These are phyloP conservation scores for Colletotrichum magnum DNA, from an alignment of 2,329 filamentous ascomycete genomes.

Conservation along the genomic window DNA sequence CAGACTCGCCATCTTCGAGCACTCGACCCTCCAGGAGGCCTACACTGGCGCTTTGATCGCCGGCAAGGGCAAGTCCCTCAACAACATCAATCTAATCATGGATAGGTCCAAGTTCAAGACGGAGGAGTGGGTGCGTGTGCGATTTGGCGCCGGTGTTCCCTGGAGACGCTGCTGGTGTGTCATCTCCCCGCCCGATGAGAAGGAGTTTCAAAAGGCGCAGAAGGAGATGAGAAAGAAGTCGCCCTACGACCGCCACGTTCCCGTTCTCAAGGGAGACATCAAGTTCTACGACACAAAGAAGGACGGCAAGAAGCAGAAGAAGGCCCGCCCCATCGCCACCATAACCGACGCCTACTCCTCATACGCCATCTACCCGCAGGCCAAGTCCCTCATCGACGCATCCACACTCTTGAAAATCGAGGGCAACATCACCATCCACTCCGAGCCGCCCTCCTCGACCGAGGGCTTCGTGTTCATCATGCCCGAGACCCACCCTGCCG, in stretches of 20 bases:
- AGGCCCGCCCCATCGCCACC: slow-evolving; percentile 89
- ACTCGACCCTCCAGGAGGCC: slow-evolving; percentile 92
- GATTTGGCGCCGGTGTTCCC: slow-evolving; percentile 94
- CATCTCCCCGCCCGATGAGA: slow-evolving; percentile 92
- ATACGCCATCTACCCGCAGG: slow-evolving; percentile 96
- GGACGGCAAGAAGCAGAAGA: slow-evolving; percentile 89
- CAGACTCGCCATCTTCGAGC: slow-evolving; percentile 93
- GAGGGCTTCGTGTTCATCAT: slow-evolving; percentile 99
- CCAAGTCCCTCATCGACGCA: slow-evolving; percentile 92
- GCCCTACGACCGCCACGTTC: slow-evolving; percentile 81
- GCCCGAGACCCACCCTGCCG: slow-evolving; percentile 93
- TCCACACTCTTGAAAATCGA: slow-evolving; percentile 96
- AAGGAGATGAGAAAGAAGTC: slow-evolving; percentile 87
- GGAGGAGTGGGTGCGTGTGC: slow-evolving; percentile 94
- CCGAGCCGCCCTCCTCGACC: slow-evolving; percentile 79
- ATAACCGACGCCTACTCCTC: slow-evolving; percentile 92
- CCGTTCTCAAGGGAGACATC: slow-evolving; percentile 86
- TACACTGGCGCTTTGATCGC: slow-evolving; percentile 97
- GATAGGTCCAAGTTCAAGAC: slow-evolving; percentile 82
- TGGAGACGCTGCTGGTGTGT: slow-evolving; percentile 99
- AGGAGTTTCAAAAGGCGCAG: slow-evolving; percentile 86
- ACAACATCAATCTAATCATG: slow-evolving; percentile 92
- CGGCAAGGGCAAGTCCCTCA: slow-evolving; percentile 89
- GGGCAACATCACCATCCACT: slow-evolving; percentile 89
- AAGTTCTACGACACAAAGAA: slow-evolving; percentile 91